These are phyloP conservation scores for Spizellomyces punctatus DNA, from an alignment of 192 early-diverging fungal genomes.

Conservation along the genomic window DNA sequence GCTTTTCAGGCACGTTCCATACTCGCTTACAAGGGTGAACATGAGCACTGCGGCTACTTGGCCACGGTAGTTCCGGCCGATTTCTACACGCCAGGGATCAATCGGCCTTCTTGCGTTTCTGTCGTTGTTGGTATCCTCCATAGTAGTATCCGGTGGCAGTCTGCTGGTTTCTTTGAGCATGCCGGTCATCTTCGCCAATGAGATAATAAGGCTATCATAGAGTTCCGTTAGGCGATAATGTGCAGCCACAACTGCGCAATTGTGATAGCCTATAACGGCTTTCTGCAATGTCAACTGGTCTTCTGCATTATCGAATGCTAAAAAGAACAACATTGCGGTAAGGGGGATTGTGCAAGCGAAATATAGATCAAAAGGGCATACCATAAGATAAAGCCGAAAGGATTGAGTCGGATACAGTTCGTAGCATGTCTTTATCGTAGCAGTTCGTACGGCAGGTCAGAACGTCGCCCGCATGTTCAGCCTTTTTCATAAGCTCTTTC, in stretches of 20 bases:
- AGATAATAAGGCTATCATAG: slow-evolving; percentile 76
- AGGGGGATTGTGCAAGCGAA: slow-evolving; percentile 33
- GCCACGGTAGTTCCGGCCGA: slow-evolving; percentile 87
- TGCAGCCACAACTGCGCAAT: slow-evolving; percentile 71
- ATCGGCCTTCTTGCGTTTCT: slow-evolving; percentile 17
- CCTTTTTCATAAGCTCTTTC: slow-evolving; percentile 72
- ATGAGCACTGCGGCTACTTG: slow-evolving; percentile 89
- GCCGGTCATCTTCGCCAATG: slow-evolving; percentile 76
- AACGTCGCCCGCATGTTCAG: slow-evolving; percentile 53
- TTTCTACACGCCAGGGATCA: slow-evolving; percentile 71
- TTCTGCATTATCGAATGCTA: slow-evolving; percentile 80
- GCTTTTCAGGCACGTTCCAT: slow-evolving; percentile 66
- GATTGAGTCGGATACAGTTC: slow-evolving; percentile 71
- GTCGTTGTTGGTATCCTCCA: slow-evolving; percentile 1
- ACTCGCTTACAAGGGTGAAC: slow-evolving; percentile 72
- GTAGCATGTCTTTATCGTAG: slow-evolving; percentile 84
- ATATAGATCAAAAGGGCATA: slow-evolving; percentile 37
- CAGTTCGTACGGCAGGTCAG: slow-evolving; percentile 56
- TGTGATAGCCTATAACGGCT: slow-evolving; percentile 77
- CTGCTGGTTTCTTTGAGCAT: slow-evolving; percentile 45
- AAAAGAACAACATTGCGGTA: slow-evolving; percentile 28
- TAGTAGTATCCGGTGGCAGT: slow-evolving; percentile 23
- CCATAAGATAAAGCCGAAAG: slow-evolving; percentile 81
- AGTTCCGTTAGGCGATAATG: slow-evolving; percentile 74
- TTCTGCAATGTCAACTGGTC: slow-evolving; percentile 79